Conservation (phyloP, 805 yeast species). For the Blastobotrys muscicola region DNA sequence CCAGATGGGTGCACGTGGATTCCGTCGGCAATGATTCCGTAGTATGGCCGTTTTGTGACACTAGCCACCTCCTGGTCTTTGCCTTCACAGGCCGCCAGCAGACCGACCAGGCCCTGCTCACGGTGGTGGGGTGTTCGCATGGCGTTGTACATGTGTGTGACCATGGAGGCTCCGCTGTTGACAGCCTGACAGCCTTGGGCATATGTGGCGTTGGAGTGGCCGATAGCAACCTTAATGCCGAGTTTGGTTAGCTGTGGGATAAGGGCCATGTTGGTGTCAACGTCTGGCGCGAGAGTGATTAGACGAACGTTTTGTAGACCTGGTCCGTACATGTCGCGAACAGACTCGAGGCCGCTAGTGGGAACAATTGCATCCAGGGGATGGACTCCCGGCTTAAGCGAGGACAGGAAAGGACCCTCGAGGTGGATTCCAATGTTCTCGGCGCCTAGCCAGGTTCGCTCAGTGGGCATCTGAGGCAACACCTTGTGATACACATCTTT, state of each 20-base stretch:
- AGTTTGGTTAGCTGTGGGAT: conserved; percentile 30
- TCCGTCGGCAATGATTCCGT: conserved; percentile 49
- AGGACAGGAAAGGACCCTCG: conserved; percentile 50
- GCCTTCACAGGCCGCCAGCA: conserved; percentile 29
- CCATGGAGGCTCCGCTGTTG: conserved; percentile 45
- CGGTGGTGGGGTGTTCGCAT: conserved; percentile 54
- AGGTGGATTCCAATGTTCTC: conserved; percentile 44
- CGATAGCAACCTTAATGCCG: conserved; percentile 36
- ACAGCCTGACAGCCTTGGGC: conserved; percentile 34
- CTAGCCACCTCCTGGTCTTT: conserved; percentile 9
- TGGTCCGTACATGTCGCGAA: conserved; percentile 33
- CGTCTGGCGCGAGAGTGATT: conserved; percentile 45
- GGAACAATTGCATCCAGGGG: conserved; percentile 40
- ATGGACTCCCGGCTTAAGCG: conserved; percentile 42
- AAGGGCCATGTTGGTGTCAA: conserved; percentile 36
- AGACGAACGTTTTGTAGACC: conserved; percentile 30
- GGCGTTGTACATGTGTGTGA: conserved; percentile 53
- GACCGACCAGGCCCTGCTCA: conserved; percentile 47
- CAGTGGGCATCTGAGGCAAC: conserved; percentile 34
- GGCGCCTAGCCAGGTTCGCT: conserved; percentile 24
- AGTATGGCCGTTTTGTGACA: conserved; percentile 31
- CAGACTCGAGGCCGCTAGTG: conserved; percentile 25
- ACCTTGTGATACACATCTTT: conserved; percentile 41
- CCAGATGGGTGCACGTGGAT: conserved; percentile 50
- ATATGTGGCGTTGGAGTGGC: conserved; percentile 36